These are phyloP conservation scores for Rhexocercosporidium sp. DNA, from an alignment of 2,329 filamentous ascomycete genomes.

Conservation along the genomic window DNA sequence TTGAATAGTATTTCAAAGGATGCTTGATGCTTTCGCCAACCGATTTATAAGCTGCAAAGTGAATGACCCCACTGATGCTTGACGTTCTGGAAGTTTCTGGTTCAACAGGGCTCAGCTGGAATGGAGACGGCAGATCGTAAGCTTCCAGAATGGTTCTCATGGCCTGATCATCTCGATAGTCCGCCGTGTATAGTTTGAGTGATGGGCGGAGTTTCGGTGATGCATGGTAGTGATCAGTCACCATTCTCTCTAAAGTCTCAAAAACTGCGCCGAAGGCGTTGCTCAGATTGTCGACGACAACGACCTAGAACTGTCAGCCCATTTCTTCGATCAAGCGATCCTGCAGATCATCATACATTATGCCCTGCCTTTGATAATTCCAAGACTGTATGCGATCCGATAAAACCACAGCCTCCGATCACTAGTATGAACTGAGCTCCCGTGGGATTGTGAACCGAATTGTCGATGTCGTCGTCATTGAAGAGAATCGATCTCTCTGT, in stretches of 20 bases:
- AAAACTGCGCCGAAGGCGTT: conserved; percentile 43
- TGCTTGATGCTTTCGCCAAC: conserved; percentile 60
- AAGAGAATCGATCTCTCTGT: conserved; percentile 36
- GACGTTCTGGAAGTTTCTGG: conserved; percentile 24
- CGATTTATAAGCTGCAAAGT: conserved; percentile 69
- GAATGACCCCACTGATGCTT: conserved; percentile 67
- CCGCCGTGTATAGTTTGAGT: conserved; percentile 38
- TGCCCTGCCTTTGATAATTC: conserved; percentile 54
- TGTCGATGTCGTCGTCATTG: conserved; percentile 30
- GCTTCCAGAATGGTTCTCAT: conserved; percentile 35
- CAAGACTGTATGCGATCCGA: conserved; percentile 55
- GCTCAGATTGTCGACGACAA: conserved; percentile 44
- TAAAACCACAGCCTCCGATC: conserved; percentile 54
- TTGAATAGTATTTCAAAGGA: conserved; percentile 69
- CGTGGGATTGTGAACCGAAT: conserved; percentile 25
- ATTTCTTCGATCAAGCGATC: background rate
- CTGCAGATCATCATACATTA: conserved; percentile 38
- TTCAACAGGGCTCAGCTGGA: conserved; percentile 12
- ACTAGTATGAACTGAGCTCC: conserved; percentile 44
- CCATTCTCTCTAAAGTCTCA: conserved; percentile 30
- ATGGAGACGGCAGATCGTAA: conserved; percentile 26
- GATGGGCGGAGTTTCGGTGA: conserved; percentile 29
- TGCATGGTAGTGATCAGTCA: conserved; percentile 29
- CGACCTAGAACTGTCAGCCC: conserved; percentile 39
- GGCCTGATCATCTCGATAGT: conserved; percentile 36